Evolutionary conservation across 2,329 filamentous ascomycete species (phyloP), one percentile per base, ranked within the genome.

Genomic region (Lecanicillium sp.): DNA sequence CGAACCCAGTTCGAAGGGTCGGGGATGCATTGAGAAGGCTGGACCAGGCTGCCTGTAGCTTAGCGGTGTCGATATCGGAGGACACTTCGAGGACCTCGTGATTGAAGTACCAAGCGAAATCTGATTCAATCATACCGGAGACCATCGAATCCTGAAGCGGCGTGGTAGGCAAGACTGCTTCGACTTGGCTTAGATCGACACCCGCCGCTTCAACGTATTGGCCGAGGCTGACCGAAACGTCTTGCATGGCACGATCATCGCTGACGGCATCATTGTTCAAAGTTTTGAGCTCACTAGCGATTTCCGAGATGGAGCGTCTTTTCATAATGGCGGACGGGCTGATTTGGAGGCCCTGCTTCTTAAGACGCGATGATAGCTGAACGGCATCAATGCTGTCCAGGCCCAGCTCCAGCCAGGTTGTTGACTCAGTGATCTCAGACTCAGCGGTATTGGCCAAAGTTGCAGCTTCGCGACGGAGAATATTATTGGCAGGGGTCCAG

Each of bases 341-440:
- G 10, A 95, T 62, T 1, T 68, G 60, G 17, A 93, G 67, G 0
- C 75, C 77, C 4, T 67, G 65, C 37, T 74, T 77, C 53, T 78
- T 85, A 2, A 95, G 71, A 45, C 81, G 77, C 0, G 88, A 83
- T 0, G 87, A 85, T 0, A 96, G 69, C 57, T 89, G 94, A 62
- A 96, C 91, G 2, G 86, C 79, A 63, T 96, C 90, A 50, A 96
- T 94, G 58, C 90, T 95, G 68, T 96, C 91, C 6, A 96, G 74
- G 0, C 90, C 90, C 26, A 96, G 74, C 56, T 91, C 83, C 32
- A 94, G 83, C 10, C 96, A 79, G 0, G 84, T 84, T 0, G 79
- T 80, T 6, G 71, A 65, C 44, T 78, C 75, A 2, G 67, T 62
- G 30, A 95, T 68, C 0, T 73, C 65, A 2, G 71, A 61, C 3